Conservation (phyloP, 2,329 filamentous ascomycete species). For the Epichloe uncinata region DNA sequence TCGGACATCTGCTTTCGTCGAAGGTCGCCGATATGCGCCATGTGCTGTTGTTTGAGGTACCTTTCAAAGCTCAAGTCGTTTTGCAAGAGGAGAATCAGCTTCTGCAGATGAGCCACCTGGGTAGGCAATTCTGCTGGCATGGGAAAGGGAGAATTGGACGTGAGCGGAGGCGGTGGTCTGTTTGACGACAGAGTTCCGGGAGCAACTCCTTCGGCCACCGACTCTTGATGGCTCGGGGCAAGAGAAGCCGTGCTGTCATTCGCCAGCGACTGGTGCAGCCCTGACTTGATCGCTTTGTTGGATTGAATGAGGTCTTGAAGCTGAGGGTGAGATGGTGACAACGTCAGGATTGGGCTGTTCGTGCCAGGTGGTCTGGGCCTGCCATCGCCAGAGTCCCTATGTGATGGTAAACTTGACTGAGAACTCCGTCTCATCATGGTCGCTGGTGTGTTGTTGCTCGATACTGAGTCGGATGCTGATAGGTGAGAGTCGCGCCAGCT, state of each 20-base stretch:
- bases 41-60: constrained; percentile 72
- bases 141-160: constrained; percentile 17
- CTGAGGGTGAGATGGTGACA: constrained; percentile 39
- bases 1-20: constrained; percentile 63
- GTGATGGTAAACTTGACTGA: constrained; percentile 38
- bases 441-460: constrained; percentile 24
- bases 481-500: constrained; percentile 42
- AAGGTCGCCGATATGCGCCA: constrained; percentile 67
- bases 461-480: constrained; percentile 31
- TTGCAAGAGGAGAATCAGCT: constrained; percentile 60
- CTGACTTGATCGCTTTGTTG: constrained; percentile 44
- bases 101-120: constrained; percentile 46
- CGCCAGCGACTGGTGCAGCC: constrained; percentile 38
- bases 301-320: constrained; percentile 48
- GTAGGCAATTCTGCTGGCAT: constrained; percentile 21
- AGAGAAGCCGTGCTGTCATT: constrained; percentile 46
- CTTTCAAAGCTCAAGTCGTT: constrained; percentile 76
- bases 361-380: constrained; percentile 22
- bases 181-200: constrained; percentile 10
- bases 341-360: constrained; percentile 50
- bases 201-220: constrained; percentile 24
- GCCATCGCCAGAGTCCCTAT: constrained; percentile 30
- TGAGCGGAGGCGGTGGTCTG: constrained; percentile 15
- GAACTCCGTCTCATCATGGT: constrained; percentile 28
- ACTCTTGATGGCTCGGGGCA: constrained; percentile 37